Conservation (phyloP, 345 rosid species). For the Dipteronia sinensis region DNA sequence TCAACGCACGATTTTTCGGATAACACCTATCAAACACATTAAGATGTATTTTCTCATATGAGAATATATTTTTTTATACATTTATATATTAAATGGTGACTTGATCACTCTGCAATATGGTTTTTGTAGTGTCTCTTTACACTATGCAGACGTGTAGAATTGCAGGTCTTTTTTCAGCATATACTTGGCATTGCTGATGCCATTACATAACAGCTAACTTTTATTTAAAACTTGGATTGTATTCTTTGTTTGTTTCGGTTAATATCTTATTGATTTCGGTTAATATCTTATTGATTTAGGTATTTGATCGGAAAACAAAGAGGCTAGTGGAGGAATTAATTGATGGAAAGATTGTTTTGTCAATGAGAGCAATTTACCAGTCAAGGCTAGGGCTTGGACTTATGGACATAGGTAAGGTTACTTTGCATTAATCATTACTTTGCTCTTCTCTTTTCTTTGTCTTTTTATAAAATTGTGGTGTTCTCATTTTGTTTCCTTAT, state of each 20-base stretch:
- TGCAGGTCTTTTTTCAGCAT: background rate
- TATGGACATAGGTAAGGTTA: slow-evolving; percentile 69
- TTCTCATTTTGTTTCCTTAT: background rate
- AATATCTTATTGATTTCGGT: slow-evolving; percentile 53
- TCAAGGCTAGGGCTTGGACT: slow-evolving; percentile 87
- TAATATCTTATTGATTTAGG: slow-evolving; percentile 50
- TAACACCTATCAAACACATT: too few relatives aligned
- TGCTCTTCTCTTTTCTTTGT: background rate
- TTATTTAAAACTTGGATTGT: background rate
- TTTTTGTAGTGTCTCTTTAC: background rate
- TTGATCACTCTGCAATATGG: background rate
- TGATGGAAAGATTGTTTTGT: slow-evolving; percentile 78
- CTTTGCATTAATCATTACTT: background rate
- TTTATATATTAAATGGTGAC: background rate
- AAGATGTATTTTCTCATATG: background rate
- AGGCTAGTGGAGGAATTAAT: slow-evolving; percentile 92
- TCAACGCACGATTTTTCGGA: too few relatives aligned
- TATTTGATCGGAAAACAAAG: slow-evolving; percentile 75
- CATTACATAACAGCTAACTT: slow-evolving; percentile 7
- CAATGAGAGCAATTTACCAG: slow-evolving; percentile 96
- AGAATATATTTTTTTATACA: background rate
- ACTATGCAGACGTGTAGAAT: background rate
- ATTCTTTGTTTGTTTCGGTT: slow-evolving; percentile 17
- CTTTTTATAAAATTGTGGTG: background rate
- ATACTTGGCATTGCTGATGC: background rate